These are phyloP conservation scores for Acmispon strigosus DNA, from an alignment of 306 rosid species.

Conservation along the genomic window DNA sequence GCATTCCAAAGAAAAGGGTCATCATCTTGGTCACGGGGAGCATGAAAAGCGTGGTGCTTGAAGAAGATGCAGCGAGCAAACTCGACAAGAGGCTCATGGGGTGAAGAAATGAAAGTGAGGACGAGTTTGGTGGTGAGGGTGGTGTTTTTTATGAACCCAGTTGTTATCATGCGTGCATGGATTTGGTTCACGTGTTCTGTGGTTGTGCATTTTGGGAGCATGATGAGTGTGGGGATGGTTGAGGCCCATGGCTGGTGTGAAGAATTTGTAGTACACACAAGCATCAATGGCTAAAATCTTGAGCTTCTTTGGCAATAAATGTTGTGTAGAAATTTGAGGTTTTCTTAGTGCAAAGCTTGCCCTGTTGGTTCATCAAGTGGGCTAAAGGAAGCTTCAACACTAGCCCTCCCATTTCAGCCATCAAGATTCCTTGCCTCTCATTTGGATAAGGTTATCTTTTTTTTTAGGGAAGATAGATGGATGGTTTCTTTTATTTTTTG, in stretches of 20 bases:
- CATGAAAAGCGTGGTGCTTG: slow-evolving; percentile 35
- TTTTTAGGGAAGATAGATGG: background rate
- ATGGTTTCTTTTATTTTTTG: background rate
- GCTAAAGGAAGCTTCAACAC: background rate
- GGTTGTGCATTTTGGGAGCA: slow-evolving; percentile 53
- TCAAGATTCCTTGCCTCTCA: background rate
- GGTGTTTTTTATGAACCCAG: slow-evolving; percentile 40
- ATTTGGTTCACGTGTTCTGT: slow-evolving; percentile 43
- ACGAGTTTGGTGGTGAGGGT: slow-evolving; percentile 43
- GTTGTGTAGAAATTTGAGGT: background rate
- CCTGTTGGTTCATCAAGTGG: background rate
- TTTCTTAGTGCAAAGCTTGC: background rate
- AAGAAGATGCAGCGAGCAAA: slow-evolving; percentile 67
- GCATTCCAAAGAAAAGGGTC: slow-evolving; percentile 88
- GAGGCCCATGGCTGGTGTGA: slow-evolving; percentile 58
- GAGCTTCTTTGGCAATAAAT: background rate
- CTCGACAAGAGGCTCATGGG: slow-evolving; percentile 39
- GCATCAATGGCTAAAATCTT: slow-evolving; percentile 30
- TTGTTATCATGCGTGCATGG: slow-evolving; percentile 52
- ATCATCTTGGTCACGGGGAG: background rate
- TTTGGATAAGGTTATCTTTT: slow-evolving; percentile 33
- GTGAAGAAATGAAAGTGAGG: slow-evolving; percentile 62
- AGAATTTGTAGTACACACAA: slow-evolving; percentile 43
- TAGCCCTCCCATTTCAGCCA: background rate
- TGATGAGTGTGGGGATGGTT: slow-evolving; percentile 29